These are phyloP conservation scores for Carpinus fangiana DNA, from an alignment of 306 rosid species.

Conservation along the genomic window DNA sequence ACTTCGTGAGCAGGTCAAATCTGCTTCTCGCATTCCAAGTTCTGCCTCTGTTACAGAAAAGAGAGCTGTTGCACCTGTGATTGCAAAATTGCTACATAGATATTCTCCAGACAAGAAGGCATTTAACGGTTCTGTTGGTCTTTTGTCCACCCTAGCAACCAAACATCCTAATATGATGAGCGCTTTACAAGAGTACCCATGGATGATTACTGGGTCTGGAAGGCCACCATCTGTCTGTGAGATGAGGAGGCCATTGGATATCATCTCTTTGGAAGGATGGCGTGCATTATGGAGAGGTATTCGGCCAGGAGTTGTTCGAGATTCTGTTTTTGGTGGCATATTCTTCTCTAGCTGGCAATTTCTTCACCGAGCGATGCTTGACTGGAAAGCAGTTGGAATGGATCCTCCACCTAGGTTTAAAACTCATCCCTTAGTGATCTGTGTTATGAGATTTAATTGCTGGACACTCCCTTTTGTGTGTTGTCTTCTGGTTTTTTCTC, in stretches of 20 bases:
- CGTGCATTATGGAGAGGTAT: constrained; percentile 78
- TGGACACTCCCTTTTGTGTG: constrained; percentile 18
- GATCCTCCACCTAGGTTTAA: constrained; percentile 77
- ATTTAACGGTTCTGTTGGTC: constrained; percentile 58
- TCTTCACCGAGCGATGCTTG: constrained; percentile 76
- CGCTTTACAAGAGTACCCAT: constrained; percentile 79
- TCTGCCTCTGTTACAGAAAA: constrained; percentile 47
- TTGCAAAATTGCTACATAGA: constrained; percentile 59
- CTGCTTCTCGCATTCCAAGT: constrained; percentile 55
- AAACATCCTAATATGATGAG: constrained; percentile 58
- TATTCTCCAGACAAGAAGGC: constrained; percentile 67
- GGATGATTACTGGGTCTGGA: constrained; percentile 95
- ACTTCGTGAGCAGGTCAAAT: constrained; percentile 74
- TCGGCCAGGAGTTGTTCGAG: constrained; percentile 79
- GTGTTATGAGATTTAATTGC: constrained; percentile 9
- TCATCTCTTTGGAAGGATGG: constrained; percentile 89
- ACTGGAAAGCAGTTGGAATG: constrained; percentile 89
- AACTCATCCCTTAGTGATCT: constrained; percentile 26
- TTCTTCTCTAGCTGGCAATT: constrained; percentile 90
- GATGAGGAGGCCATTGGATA: constrained; percentile 58
- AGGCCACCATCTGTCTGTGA: constrained; percentile 67
- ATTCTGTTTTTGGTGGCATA: constrained; percentile 79
- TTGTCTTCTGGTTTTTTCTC: not conserved
- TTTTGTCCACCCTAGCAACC: constrained; percentile 68
- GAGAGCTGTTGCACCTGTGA: constrained; percentile 51